These are phyloP conservation scores for Hypericum perforatum DNA, from an alignment of 345 rosid species.

Conservation along the genomic window DNA sequence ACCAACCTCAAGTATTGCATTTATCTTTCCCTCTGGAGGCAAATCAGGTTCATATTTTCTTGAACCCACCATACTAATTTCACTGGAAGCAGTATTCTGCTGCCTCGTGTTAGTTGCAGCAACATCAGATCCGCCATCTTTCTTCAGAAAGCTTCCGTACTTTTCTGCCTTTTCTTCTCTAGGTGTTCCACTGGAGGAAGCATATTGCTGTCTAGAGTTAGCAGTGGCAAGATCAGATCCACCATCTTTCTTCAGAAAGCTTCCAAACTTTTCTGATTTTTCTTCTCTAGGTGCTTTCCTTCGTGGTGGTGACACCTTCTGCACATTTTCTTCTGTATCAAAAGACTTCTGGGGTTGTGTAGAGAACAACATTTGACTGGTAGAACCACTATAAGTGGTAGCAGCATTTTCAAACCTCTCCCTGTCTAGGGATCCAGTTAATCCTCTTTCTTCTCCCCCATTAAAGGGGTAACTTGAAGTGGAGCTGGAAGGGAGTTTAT, in stretches of 20 bases:
- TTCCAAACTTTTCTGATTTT: conserved; percentile 50
- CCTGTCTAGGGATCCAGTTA: conserved; percentile 37
- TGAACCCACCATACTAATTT: conserved; percentile 31
- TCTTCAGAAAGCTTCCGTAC: too few relatives aligned
- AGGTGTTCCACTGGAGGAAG: too few relatives aligned
- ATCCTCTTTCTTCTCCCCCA: conserved; percentile 46
- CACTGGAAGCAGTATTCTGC: conserved; percentile 28
- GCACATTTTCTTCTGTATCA: conserved; percentile 71
- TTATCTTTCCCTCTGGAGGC: conserved; percentile 52
- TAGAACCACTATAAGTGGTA: conserved; percentile 37
- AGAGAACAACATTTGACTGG: conserved; percentile 38
- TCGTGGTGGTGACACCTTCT: conserved; percentile 71
- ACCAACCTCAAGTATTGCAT: conserved; percentile 78
- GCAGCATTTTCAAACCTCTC: conserved; percentile 38
- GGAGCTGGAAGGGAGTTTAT: conserved; percentile 38
- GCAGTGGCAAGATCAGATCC: background rate
- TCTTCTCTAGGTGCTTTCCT: conserved; percentile 71
- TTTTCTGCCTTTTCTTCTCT: too few relatives aligned
- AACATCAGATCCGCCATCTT: conserved; percentile 23
- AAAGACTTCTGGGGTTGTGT: conserved; percentile 40
- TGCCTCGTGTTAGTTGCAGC: conserved; percentile 34
- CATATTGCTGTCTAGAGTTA: too few relatives aligned
- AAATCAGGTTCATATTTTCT: conserved; percentile 43
- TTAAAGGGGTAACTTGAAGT: conserved; percentile 32
- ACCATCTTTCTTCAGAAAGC: conserved; percentile 42